phyloP scores from a whole-genome alignment of 305 asterid species.

The Vinca major region DNA sequence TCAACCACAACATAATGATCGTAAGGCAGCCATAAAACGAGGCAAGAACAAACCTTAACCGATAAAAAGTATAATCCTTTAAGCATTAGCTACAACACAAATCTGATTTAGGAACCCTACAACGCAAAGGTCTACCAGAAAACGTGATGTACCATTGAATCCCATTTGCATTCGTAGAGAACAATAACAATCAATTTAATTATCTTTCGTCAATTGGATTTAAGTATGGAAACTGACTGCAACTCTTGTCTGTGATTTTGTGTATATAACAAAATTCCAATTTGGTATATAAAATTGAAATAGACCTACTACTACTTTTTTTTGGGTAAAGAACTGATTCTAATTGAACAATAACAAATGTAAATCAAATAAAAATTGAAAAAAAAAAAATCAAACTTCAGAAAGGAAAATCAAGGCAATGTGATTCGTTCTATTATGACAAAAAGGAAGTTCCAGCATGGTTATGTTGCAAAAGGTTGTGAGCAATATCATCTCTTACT shows the following conservation, averaged over 20 bases:
- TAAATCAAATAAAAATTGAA: constrained; percentile 14
- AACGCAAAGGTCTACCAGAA: background rate
- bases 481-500: constrained; percentile 69
- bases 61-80: background rate
- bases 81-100: background rate
- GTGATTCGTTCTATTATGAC: constrained; percentile 15
- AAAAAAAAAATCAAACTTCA: constrained; percentile 14
- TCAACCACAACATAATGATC: too few species aligned
- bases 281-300: constrained; percentile 5
- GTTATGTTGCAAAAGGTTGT: constrained; percentile 72
- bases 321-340: constrained; percentile 7
- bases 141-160: background rate
- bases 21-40: background rate
- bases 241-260: constrained; percentile 25
- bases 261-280: constrained; percentile 21
- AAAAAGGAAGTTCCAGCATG: constrained; percentile 77
- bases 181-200: background rate
- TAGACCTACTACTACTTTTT: constrained; percentile 7
- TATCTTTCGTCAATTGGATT: constrained; percentile 12
- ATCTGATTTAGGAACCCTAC: background rate
- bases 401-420: constrained; percentile 13
- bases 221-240: constrained; percentile 17
- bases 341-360: constrained; percentile 19
- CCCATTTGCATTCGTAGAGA: background rate
- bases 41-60: background rate